Evolutionary conservation across 805 yeast species (phyloP).

Genomic region (Grigorovia humatica): DNA sequence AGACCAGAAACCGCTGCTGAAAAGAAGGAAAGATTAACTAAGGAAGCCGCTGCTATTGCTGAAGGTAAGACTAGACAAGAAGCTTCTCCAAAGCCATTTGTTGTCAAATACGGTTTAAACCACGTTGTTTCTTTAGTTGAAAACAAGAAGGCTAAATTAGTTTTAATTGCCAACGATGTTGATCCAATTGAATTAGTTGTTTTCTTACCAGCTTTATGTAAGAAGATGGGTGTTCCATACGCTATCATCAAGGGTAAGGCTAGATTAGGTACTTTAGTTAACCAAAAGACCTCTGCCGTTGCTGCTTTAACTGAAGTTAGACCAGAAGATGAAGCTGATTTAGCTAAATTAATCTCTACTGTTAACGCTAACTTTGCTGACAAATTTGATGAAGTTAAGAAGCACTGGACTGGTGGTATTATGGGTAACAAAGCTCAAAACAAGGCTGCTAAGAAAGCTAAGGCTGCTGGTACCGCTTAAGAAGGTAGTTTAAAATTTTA

Average conservation of each 20-base stretch:
- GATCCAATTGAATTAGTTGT: slow-evolving; percentile 98
- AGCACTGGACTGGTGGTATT: slow-evolving; percentile 99
- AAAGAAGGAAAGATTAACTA: slow-evolving; percentile 97
- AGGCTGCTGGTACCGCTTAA: slow-evolving; percentile 31
- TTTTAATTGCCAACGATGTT: slow-evolving; percentile 95
- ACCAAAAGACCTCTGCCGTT: slow-evolving; percentile 94
- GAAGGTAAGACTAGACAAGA: slow-evolving; percentile 97
- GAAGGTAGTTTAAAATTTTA: neutral
- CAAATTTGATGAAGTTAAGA: slow-evolving; percentile 91
- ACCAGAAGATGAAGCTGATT: slow-evolving; percentile 89
- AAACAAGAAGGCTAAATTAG: slow-evolving; percentile 97
- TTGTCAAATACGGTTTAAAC: slow-evolving; percentile 96
- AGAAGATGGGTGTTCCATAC: slow-evolving; percentile 99
- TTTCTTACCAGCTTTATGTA: slow-evolving; percentile 97
- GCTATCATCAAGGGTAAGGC: slow-evolving; percentile 98
- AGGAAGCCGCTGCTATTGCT: slow-evolving; percentile 98
- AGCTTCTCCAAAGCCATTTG: slow-evolving; percentile 93
- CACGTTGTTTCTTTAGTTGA: slow-evolving; percentile 95
- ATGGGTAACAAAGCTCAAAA: slow-evolving; percentile 91
- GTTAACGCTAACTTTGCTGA: slow-evolving; percentile 87
- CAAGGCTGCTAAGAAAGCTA: slow-evolving; percentile 68
- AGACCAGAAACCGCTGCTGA: slow-evolving; percentile 96
- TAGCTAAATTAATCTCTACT: slow-evolving; percentile 86
- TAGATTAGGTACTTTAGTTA: slow-evolving; percentile 93
- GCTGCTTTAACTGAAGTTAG: slow-evolving; percentile 95